Conservation (phyloP, 2,329 filamentous ascomycete genomes). For the Thielaviopsis cerberus region DNA sequence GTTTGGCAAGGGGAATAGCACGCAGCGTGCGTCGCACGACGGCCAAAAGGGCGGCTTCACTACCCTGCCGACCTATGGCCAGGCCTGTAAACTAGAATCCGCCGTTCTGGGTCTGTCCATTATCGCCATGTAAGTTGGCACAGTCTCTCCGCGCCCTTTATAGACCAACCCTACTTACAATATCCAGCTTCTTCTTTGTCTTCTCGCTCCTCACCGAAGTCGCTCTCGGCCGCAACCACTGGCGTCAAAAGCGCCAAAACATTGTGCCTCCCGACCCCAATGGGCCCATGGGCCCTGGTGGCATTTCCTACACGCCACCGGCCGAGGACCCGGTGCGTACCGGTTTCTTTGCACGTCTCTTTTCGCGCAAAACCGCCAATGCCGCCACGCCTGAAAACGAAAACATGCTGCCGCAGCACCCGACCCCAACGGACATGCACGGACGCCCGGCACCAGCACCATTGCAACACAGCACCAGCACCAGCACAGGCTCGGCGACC, state of each 20-base stretch:
- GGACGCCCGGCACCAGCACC: conserved; percentile 5
- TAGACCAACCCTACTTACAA: background rate
- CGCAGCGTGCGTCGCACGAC: conserved; percentile 3
- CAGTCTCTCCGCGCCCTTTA: background rate
- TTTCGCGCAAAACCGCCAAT: conserved; percentile 16
- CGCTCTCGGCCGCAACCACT: conserved; percentile 49
- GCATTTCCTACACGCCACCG: background rate
- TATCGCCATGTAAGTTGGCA: conserved; percentile 43
- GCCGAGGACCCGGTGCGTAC: conserved; percentile 10
- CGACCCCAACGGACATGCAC: conserved; percentile 23
- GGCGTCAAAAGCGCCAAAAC: conserved; percentile 44
- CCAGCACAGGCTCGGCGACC: conserved; percentile 6
- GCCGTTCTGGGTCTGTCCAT: conserved; percentile 63
- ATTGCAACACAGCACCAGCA: background rate
- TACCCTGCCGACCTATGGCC: conserved; percentile 26
- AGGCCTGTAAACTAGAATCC: conserved; percentile 56
- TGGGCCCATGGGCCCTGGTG: conserved; percentile 6
- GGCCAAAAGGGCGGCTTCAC: conserved; percentile 25
- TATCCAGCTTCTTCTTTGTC: conserved; percentile 50
- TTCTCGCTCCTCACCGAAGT: conserved; percentile 52
- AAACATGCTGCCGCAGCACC: conserved; percentile 22
- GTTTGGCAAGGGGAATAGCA: conserved; percentile 41
- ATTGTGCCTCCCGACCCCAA: conserved; percentile 30
- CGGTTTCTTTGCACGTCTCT: conserved; percentile 20
- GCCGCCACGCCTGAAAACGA: conserved; percentile 14